phyloP scores from a whole-genome alignment of 805 yeast species.

The Barnettozyma pratensis region DNA sequence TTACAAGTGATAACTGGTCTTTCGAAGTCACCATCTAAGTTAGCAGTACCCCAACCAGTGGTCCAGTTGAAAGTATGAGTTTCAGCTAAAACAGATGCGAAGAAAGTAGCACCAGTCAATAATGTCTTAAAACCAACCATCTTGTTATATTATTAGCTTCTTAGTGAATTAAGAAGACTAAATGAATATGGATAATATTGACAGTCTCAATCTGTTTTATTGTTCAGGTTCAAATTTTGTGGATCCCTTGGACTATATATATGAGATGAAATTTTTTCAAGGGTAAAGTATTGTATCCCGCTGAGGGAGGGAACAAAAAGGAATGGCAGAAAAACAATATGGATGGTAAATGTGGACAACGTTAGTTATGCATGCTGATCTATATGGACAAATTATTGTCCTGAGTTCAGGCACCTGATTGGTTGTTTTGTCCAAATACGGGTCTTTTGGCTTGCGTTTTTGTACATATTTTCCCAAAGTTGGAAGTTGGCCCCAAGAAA shows the following conservation, averaged over 20 bases:
- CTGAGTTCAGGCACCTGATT: neutral
- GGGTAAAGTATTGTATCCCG: neutral
- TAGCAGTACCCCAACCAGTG: constrained; percentile 34
- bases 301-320: too few relatives aligned
- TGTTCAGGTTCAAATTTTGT: neutral
- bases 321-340: too few relatives aligned
- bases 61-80: constrained; percentile 33
- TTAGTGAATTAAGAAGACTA: neutral
- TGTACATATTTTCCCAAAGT: neutral
- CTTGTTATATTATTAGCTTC: neutral
- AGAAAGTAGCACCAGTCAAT: constrained; percentile 1
- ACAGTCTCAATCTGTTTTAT: too few relatives aligned
- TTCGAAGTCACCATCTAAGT: constrained; percentile 51
- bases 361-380: neutral
- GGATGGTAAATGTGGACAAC: neutral
- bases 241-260: neutral
- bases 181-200: neutral
- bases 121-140: constrained; percentile 9
- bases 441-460: neutral
- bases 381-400: neutral
- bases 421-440: neutral
- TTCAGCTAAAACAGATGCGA: constrained; percentile 6
- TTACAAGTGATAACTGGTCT: constrained; percentile 58
- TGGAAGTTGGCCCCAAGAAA: neutral
- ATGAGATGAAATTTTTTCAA: neutral